Conservation (phyloP, 768 basidiomycete species). For the Pisolithus sp. region DNA sequence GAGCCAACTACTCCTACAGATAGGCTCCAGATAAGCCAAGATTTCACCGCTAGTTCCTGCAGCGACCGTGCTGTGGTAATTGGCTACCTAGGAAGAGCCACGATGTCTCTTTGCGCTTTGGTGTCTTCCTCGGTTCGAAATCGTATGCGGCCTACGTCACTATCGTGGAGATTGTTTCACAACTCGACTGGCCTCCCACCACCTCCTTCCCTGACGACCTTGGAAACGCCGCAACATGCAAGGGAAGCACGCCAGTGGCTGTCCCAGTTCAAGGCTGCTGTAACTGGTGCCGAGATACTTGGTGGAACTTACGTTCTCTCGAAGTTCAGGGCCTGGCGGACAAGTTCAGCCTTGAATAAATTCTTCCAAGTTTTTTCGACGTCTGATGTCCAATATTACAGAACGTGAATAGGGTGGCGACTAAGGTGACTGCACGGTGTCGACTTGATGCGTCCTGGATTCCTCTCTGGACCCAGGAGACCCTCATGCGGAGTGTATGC, state of each 20-base stretch:
- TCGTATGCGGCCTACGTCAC: no score
- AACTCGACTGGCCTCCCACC: background rate
- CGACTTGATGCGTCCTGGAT: slow-evolving; percentile 57
- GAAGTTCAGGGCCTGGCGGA: slow-evolving; percentile 82
- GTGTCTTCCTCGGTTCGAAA: background rate
- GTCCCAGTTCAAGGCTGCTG: slow-evolving; percentile 35
- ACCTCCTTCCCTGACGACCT: background rate
- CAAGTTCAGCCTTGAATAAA: slow-evolving; percentile 43
- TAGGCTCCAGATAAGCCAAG: no score
- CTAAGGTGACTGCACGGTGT: slow-evolving; percentile 66
- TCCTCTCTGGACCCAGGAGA: slow-evolving; percentile 54
- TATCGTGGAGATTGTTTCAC: background rate
- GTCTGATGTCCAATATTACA: slow-evolving; percentile 22
- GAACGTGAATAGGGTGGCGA: slow-evolving; percentile 90
- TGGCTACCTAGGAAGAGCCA: background rate
- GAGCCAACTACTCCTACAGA: no score
- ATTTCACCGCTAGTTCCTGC: no score
- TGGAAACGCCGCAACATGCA: background rate
- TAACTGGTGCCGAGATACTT: slow-evolving; percentile 41
- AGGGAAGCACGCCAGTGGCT: slow-evolving; percentile 54
- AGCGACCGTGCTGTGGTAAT: no score
- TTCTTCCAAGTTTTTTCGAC: background rate
- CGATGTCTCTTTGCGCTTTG: background rate
- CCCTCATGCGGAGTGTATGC: slow-evolving; percentile 45
- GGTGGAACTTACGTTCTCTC: slow-evolving; percentile 62